These are phyloP conservation scores for Glutinoglossum americanum DNA, from an alignment of 495 filamentous ascomycete genomes.

Conservation along the genomic window DNA sequence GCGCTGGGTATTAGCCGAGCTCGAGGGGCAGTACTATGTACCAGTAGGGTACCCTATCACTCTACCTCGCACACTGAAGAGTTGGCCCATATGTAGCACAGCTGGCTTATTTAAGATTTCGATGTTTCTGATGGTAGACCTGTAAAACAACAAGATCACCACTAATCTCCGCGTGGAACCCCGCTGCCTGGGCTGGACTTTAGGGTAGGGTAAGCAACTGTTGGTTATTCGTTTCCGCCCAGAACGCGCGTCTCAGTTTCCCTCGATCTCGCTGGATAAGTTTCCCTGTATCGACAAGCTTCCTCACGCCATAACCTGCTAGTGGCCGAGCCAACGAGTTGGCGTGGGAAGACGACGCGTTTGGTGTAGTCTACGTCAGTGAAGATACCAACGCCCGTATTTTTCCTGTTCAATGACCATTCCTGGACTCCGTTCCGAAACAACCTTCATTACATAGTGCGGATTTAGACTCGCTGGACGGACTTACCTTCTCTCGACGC, in stretches of 20 bases:
- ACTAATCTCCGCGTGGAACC: neutral
- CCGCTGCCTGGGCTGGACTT: neutral
- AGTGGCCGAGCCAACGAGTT: neutral
- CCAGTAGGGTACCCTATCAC: neutral
- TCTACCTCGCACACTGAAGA: neutral
- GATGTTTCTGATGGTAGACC: neutral
- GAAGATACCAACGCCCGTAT: neutral
- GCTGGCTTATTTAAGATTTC: neutral
- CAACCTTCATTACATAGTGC: neutral
- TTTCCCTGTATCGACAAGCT: neutral
- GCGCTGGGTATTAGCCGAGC: neutral
- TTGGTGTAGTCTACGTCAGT: neutral
- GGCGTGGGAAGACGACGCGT: neutral
- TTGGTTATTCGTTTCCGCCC: neutral
- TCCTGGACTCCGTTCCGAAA: neutral
- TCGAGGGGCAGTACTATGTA: neutral
- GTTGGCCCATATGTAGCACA: neutral
- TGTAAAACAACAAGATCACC: neutral
- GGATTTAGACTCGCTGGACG: neutral
- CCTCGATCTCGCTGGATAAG: neutral
- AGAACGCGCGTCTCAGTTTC: neutral
- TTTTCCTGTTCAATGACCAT: neutral
- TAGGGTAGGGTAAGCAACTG: neutral
- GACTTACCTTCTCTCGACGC: neutral
- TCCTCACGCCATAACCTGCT: neutral